Conservation (phyloP, 768 basidiomycete genomes). For the Lentinula boryana region DNA sequence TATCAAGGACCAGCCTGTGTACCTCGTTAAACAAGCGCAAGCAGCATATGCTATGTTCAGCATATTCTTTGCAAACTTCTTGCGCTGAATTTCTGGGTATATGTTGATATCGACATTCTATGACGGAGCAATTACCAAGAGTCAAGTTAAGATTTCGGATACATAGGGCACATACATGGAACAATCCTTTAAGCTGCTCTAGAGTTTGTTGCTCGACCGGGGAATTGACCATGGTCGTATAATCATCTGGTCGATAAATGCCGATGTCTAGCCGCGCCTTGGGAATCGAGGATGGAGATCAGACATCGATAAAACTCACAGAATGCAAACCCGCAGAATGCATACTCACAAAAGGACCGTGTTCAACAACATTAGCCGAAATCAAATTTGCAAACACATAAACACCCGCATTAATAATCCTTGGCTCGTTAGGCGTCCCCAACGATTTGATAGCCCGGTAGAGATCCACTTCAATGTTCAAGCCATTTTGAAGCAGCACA, state of each 20-base stretch:
- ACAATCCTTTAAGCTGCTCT: constrained; percentile 35
- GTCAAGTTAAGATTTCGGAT: neutral
- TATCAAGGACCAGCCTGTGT: constrained; percentile 1
- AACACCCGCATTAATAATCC: constrained; percentile 48
- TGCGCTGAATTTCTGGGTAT: constrained; percentile 49
- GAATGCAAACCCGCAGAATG: neutral
- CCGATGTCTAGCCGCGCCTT: constrained; percentile 50
- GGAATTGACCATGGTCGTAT: constrained; percentile 34
- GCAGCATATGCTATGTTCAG: constrained; percentile 58
- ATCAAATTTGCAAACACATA: constrained; percentile 49
- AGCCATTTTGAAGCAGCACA: constrained; percentile 65
- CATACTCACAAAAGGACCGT: constrained; percentile 44
- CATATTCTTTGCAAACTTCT: constrained; percentile 58
- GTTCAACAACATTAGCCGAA: constrained; percentile 41
- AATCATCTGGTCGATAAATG: constrained; percentile 42
- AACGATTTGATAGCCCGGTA: constrained; percentile 43
- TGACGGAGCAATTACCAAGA: neutral
- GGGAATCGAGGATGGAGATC: neutral
- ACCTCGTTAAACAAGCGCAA: constrained; percentile 44
- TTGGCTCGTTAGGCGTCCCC: constrained; percentile 31
- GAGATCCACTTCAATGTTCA: constrained; percentile 63
- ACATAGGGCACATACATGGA: constrained; percentile 40
- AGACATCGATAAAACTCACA: neutral
- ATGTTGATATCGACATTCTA: neutral
- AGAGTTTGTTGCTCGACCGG: constrained; percentile 35